Base-by-base conservation (phyloP, 176 grass and related monocot genomes). In the Tillandsia leiboldiana region DNA sequence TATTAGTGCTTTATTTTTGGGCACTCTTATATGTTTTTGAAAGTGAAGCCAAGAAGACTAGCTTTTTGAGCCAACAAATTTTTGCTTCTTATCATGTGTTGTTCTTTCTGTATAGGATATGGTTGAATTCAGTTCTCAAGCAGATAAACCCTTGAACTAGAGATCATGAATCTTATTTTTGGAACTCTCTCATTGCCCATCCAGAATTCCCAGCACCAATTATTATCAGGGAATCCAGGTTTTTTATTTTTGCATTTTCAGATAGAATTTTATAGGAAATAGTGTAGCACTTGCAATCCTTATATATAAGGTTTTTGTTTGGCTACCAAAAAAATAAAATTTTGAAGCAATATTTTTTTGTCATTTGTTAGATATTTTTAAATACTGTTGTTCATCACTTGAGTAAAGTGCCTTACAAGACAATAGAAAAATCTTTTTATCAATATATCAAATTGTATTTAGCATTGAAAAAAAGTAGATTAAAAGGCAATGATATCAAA, bases 151-250 rank as follows among this genome's bases (percentile, higher is more conserved):
- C 74, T 77, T 12, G 69, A 50, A 50, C 50, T 49, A 50, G 65
- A 69, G n/a, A 49, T 69, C 65, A 61, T 26, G 17, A 61, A 20
- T 0, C 20, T 20, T 20, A 20, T 20, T 0, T 29, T 26, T 7
- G 74, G 74, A 69, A 77, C 65, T 49, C 28, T 77, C 14, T 68
- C 64, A 10, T 15, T 77, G 15, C 64, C 74, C 10, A 20, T 26
- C 59, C 11, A 77, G 59, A 29, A 59, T 77, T 68, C 74, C 74
- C 3, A 65, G 74, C 64, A 77, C 74, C 18, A 59, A 17, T 17
- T 77, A 77, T 49, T 26, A 8, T 48, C 74, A 65, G 3, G 74
- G 74, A 7, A 59, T 69, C 42, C 74, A 77, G 74, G 74, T 77
- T 28, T 28, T 28, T 28, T 20, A 20, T 28, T 28, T 28, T 28